phyloP scores from a whole-genome alignment of 2,329 filamentous ascomycete species.

The Apiospora arundinis region DNA sequence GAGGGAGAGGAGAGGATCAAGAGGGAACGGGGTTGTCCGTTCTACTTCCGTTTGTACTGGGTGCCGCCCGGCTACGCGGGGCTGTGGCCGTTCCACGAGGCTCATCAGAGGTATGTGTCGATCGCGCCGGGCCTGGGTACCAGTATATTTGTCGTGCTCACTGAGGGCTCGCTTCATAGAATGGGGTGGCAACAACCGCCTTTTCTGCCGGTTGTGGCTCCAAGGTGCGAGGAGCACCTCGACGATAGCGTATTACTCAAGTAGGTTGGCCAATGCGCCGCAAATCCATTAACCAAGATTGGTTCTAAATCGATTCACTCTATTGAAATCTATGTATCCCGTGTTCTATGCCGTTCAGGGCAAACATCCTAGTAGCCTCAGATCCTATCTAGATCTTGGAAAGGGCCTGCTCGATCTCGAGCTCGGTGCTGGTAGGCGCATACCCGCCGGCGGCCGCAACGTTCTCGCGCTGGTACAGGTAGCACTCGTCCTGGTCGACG shows the following conservation, averaged over 20 bases:
- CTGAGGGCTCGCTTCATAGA: too few species aligned
- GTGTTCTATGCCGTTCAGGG: not conserved
- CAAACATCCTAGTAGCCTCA: too few species aligned
- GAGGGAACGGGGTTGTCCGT: not conserved
- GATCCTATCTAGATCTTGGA: not conserved
- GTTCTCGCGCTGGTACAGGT: constrained; percentile 31
- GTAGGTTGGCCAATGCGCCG: too few species aligned
- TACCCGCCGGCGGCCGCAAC: constrained; percentile 33
- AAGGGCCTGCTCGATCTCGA: constrained; percentile 29
- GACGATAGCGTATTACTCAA: too few species aligned
- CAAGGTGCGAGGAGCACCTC: too few species aligned
- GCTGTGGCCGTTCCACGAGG: not conserved
- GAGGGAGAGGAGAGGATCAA: not conserved
- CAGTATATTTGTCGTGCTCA: not conserved
- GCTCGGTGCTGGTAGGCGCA: constrained; percentile 32
- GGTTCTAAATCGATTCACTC: not conserved
- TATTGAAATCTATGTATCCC: not conserved
- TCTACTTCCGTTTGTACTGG: not conserved
- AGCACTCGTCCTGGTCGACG: constrained; percentile 33
- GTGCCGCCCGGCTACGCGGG: not conserved
- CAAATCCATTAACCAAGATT: too few species aligned
- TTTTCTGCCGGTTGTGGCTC: too few species aligned
- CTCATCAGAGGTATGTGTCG: not conserved
- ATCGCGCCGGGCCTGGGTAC: not conserved
- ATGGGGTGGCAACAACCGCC: too few species aligned